Conservation (phyloP, 257 asterid genomes). For the Schizonepeta tenuifolia region DNA sequence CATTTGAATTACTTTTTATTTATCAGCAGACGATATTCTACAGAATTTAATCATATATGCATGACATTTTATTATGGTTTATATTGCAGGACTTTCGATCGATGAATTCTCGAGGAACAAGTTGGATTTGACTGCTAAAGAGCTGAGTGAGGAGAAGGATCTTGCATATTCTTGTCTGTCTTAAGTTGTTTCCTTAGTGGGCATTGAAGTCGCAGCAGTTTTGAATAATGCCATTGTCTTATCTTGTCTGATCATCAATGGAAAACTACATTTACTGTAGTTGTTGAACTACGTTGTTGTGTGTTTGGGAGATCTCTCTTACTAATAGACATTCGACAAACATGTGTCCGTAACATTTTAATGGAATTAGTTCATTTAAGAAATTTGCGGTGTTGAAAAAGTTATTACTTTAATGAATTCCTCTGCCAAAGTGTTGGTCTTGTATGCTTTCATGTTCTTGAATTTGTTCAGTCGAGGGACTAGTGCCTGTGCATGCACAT, state of each 20-base stretch:
- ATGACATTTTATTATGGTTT: neutral
- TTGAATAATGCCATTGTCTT: slow-evolving; percentile 43
- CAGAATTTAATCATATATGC: neutral
- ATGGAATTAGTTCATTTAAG: slow-evolving; percentile 17
- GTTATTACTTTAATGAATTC: neutral
- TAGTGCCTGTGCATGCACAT: no score
- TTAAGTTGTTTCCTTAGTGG: slow-evolving; percentile 33
- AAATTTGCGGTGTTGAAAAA: neutral
- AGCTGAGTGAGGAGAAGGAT: slow-evolving; percentile 87
- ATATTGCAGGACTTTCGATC: slow-evolving; percentile 66
- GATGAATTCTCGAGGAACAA: slow-evolving; percentile 83
- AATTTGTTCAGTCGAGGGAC: no score
- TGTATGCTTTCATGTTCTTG: no score
- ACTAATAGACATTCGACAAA: slow-evolving; percentile 6
- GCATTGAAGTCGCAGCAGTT: slow-evolving; percentile 35
- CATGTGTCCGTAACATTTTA: neutral
- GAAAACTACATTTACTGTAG: slow-evolving; percentile 22
- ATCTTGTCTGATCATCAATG: slow-evolving; percentile 19
- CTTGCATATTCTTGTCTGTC: slow-evolving; percentile 87
- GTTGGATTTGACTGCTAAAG: slow-evolving; percentile 78
- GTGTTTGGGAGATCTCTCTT: slow-evolving; percentile 11
- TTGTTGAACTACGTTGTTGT: slow-evolving; percentile 4
- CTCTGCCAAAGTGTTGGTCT: neutral
- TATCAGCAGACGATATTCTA: neutral
- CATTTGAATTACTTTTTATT: neutral